Percentiles rank a stretch among this genome's conserved stretches.
phyloP scores from a whole-genome alignment of 352 stramenopile genomes.

The Thraustochytrium striatum region DNA sequence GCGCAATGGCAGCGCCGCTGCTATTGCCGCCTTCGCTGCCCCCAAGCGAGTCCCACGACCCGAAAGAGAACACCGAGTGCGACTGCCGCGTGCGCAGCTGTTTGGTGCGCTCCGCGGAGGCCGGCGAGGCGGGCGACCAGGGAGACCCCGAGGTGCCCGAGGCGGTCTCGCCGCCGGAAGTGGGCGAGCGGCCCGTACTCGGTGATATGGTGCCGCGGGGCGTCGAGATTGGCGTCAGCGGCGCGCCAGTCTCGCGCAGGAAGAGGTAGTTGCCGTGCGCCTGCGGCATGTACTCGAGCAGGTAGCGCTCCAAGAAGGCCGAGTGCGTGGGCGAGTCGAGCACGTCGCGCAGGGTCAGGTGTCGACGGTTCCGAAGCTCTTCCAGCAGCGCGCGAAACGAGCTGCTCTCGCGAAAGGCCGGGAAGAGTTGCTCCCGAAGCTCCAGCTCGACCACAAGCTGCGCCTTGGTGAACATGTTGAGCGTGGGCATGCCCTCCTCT shows the following conservation, averaged over 20 bases:
- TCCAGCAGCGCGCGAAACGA: slow-evolving; percentile 22
- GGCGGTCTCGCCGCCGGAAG: not conserved
- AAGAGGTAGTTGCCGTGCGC: slow-evolving; percentile 32
- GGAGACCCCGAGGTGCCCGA: not conserved
- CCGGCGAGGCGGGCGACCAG: not conserved
- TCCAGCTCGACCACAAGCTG: slow-evolving; percentile 19
- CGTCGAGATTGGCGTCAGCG: too few species aligned
- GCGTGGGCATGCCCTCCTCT: not conserved
- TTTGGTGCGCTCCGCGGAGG: not conserved
- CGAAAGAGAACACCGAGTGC: too few species aligned
- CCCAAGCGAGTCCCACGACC: too few species aligned
- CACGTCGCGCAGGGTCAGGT: not conserved
- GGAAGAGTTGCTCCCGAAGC: not conserved
- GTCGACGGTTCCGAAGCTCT: not conserved
- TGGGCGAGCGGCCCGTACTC: too few species aligned
- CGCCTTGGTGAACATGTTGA: slow-evolving; percentile 23
- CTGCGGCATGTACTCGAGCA: not conserved
- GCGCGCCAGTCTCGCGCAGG: slow-evolving; percentile 23
- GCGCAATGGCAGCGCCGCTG: too few species aligned
- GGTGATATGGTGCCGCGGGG: too few species aligned
- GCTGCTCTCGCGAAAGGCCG: not conserved
- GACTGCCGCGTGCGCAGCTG: not conserved
- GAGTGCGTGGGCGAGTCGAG: slow-evolving; percentile 1
- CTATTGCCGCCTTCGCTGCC: too few species aligned
- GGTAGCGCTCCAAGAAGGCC: slow-evolving; percentile 9